Conservation (phyloP, 2,329 filamentous ascomycete genomes). For the Periconia sp. region DNA sequence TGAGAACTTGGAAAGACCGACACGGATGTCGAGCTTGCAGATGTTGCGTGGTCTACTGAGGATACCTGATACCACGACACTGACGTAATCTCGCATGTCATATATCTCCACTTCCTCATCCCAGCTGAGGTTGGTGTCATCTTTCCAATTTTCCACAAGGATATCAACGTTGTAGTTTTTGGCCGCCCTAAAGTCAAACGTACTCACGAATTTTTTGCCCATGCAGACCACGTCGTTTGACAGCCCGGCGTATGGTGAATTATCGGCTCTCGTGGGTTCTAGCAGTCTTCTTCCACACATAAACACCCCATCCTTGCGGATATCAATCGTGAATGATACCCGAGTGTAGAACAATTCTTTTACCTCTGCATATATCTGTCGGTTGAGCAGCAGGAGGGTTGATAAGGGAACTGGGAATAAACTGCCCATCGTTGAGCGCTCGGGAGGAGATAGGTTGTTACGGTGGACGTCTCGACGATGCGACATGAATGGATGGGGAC, state of each 20-base stretch:
- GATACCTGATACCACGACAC: constrained; percentile 37
- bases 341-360: constrained; percentile 37
- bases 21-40: constrained; percentile 35
- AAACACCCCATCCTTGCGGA: constrained; percentile 38
- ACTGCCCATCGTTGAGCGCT: constrained; percentile 4
- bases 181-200: constrained; percentile 34
- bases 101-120: constrained; percentile 46
- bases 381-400: constrained; percentile 32
- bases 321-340: constrained; percentile 37
- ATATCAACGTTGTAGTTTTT: constrained; percentile 44
- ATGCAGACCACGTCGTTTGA: constrained; percentile 21
- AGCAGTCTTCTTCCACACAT: constrained; percentile 41
- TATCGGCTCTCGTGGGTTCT: constrained; percentile 34
- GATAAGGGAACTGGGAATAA: constrained; percentile 26
- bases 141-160: constrained; percentile 31
- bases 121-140: constrained; percentile 17
- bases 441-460: not conserved
- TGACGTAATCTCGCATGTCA: constrained; percentile 42
- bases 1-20: constrained; percentile 32
- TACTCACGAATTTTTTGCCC: constrained; percentile 30
- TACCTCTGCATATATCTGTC: constrained; percentile 33
- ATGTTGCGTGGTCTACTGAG: constrained; percentile 34
- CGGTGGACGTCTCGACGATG: not conserved
- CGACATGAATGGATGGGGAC: not conserved
- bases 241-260: constrained; percentile 23